Base-by-base conservation (phyloP, 139 green algal genomes). In the Coelastrella sp. region DNA sequence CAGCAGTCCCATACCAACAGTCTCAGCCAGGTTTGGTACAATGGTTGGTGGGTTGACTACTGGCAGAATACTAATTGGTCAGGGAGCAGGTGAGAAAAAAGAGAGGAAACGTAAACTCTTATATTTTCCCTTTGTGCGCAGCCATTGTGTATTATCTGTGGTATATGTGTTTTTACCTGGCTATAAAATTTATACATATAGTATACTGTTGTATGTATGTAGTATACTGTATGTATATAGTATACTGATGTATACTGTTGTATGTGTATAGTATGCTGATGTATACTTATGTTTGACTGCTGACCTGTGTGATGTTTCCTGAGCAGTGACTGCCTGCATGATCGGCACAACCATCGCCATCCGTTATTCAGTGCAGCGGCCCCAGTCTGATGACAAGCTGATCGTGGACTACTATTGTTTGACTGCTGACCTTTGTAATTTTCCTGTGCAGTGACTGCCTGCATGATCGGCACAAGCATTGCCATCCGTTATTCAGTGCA, bases 11-110 rank as follows among this genome's bases (percentile, higher is more conserved):
- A 96, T 98, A 63, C 73, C 94, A 58, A 93, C 93, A 22, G 93
- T 96, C 6, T 83, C 79, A 0, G 90, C 94, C 85, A 94, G 97
- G 63, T 99, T 99, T 92, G 97, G 96, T 19, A 94, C 95, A 15
- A 98, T 96, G 88, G 93, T 99, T 4, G 93, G 95, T 4, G 96
- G 96, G 10, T 95, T 99, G 7, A 97, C 95, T 56, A 97, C 91
- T 91, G 97, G 97, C 15, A 94, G 97, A 27, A 93, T 98, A 87
- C 90, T 98, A 25, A 97, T 99, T 68, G 96, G 91, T 6, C 94
- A 95, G 72, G 96, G 68, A 76, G 68, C 68, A 76, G 68, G 68
- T 76, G 10, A 20, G n/a, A n/a, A n/a, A n/a, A n/a, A n/a, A n/a
- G n/a, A n/a, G n/a, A n/a, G n/a, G n/a, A n/a, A n/a, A n/a, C n/a